Evolutionary conservation across 352 stramenopile species (phyloP), one percentile per base, ranked within the genome.

Genomic region (Pythium aquatile): DNA sequence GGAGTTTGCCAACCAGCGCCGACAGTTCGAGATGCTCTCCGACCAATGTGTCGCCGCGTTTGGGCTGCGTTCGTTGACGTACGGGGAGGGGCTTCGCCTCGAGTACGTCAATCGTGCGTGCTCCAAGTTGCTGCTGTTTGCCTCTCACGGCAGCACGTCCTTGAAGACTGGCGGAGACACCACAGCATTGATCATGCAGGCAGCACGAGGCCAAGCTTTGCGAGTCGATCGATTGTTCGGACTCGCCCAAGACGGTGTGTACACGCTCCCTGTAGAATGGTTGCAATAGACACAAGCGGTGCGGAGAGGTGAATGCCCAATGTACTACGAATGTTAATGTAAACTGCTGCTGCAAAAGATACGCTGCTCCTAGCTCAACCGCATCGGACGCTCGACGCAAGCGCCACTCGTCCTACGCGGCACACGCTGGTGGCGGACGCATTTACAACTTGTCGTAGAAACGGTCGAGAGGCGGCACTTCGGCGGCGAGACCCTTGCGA

Each of bases 361-460:
- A 65, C 57, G 49, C 56, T 65, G 58, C 64, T 58, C 24, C 49
- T 32, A 66, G 52, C 29, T 49, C 5, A n/a, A 26, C 55, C 33
- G 33, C 29, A 26, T 3, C 13, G n/a, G 32, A 44, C 48, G 48
- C 17, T 5, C 16, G 48, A 55, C 48, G 26, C 44, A 30, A 51
- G 20, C 24, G 44, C n/a, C 44, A 5, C 9, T 51, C 44, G 10
- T 16, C 44, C 30, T 20, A 51, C 44, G 44, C 44, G n/a, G 44
- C 44, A 29, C 44, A 29, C 20, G 44, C 44, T 51, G 44, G 6
- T 49, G 32, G 42, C 29, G 14, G 30, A 60, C 48, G 55, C 58
- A 65, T 68, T 99, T 99, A 99, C 72, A 99, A 93, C 85, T 98
- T 98, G 89, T 99, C 97, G 71, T 99, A 94, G 93, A 99, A 99